Percentiles rank a stretch among this genome's conserved stretches.
Evolutionary conservation across 306 rosid species (phyloP).

Genomic region (Hippophae gyantsensis): DNA sequence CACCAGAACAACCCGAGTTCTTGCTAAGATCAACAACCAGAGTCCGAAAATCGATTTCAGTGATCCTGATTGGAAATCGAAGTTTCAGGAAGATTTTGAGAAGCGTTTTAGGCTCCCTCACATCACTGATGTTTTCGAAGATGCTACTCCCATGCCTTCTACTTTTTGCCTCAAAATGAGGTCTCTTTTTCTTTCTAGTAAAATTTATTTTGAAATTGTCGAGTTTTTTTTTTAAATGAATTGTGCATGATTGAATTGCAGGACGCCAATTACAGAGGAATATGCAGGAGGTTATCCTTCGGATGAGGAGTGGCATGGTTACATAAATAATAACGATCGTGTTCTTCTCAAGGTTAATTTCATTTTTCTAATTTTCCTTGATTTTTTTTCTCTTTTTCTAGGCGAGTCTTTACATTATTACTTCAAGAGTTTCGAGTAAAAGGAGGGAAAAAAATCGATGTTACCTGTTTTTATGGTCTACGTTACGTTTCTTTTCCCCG

Average conservation of each 20-base stretch:
- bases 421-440: too few relatives aligned
- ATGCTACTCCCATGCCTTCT: slow-evolving; percentile 68
- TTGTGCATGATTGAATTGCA: slow-evolving; percentile 10
- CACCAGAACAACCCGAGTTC: slow-evolving; percentile 16
- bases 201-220: not conserved
- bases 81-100: slow-evolving; percentile 65
- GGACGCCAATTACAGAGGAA: slow-evolving; percentile 60
- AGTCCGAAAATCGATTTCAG: slow-evolving; percentile 43
- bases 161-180: slow-evolving; percentile 96
- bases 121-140: slow-evolving; percentile 53
- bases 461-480: too few relatives aligned
- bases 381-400: too few relatives aligned
- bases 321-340: slow-evolving; percentile 80
- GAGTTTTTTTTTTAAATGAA: not conserved
- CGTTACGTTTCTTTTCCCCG: not conserved
- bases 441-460: too few relatives aligned
- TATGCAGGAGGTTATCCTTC: slow-evolving; percentile 62
- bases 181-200: slow-evolving; percentile 13
- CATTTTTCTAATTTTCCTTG: not conserved
- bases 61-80: slow-evolving; percentile 80
- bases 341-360: slow-evolving; percentile 78
- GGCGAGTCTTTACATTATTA: too few relatives aligned
- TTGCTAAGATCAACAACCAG: slow-evolving; percentile 18
- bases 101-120: slow-evolving; percentile 76
- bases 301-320: slow-evolving; percentile 94